Evolutionary conservation across 306 rosid genomes (phyloP), one percentile per base, ranked within the genome.

Genomic region (Ormosia emarginata): DNA sequence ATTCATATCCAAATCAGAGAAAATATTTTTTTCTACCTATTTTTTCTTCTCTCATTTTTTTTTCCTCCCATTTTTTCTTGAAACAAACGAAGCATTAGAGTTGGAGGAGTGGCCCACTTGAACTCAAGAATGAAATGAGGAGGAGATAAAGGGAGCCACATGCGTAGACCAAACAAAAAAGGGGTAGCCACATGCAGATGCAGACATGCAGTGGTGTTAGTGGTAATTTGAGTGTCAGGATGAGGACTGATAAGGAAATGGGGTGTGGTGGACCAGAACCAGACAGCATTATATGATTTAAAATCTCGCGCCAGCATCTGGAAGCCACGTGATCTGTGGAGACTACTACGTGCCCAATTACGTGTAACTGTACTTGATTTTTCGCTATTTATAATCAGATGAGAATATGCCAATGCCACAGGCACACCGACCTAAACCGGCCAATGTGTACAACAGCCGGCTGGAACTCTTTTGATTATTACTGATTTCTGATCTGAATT

Each of bases 241-340:
- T 0, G 50, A 17, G 50, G 13, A 39, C 30, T 15, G 6, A 40
- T 3, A 8, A 39, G 71, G 50, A 9, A 15, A 44, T 46, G 15
- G 5, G n/a, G 30, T 37, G 44, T 34, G 53, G 34, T 17, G 39
- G 29, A 53, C 30, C 59, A 15, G 29, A 53, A 8, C 2, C 29
- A 2, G 59, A 53, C 30, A n/a, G n/a, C 7, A 15, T 53, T 53
- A 6, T 68, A 12, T 4, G 72, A 33, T 67, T 41, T 83, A 43
- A 78, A 78, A 83, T 55, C 34, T 72, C 11, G 47, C n/a, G 30
- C 40, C 63, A 55, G 18, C 71, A 64, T 30, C 75, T 83, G 79
- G 47, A 57, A 49, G 30, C 71, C 83, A 78, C 67, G 76, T 78
- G 80, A 71, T 78, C n/a, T 11, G 39, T 64, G 83, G 82, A 50